Conservation (phyloP, 2,329 filamentous ascomycete species). For the Fusarium piperis region DNA sequence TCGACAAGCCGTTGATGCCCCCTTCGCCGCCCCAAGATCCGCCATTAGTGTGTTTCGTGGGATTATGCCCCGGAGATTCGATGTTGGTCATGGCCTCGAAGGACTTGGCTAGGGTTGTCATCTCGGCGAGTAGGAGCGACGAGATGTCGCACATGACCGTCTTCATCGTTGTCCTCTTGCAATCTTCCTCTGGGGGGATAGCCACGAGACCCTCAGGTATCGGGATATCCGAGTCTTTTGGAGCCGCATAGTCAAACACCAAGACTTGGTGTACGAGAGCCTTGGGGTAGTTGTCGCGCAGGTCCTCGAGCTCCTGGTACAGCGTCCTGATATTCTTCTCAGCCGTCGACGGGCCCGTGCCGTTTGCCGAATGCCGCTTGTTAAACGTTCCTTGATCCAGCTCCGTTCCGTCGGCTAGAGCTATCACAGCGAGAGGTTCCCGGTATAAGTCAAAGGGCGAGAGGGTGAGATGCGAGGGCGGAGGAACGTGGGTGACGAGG, state of each 20-base stretch:
- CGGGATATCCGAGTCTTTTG: conserved; percentile 59
- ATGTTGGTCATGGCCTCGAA: conserved; percentile 79
- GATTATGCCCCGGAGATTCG: conserved; percentile 74
- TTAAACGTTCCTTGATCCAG: conserved; percentile 64
- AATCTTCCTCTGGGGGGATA: conserved; percentile 74
- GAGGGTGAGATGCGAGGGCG: conserved; percentile 80
- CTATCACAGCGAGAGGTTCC: conserved; percentile 84
- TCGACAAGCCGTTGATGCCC: conserved; percentile 48
- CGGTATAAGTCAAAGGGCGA: conserved; percentile 92
- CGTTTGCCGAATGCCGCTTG: conserved; percentile 64
- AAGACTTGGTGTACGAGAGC: conserved; percentile 81
- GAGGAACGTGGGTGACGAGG: conserved; percentile 80
- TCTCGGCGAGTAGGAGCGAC: conserved; percentile 76
- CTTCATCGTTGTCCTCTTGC: conserved; percentile 82
- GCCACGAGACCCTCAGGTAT: conserved; percentile 75
- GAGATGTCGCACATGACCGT: conserved; percentile 84
- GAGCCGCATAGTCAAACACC: conserved; percentile 76
- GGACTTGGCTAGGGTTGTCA: conserved; percentile 77
- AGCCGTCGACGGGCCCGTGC: conserved; percentile 58
- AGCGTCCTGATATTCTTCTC: conserved; percentile 68
- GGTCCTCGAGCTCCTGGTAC: conserved; percentile 73
- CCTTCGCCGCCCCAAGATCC: conserved; percentile 53
- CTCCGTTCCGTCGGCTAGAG: conserved; percentile 83
- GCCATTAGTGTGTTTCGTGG: conserved; percentile 54
- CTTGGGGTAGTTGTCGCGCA: conserved; percentile 78